Percentiles rank a stretch among this genome's conserved stretches.
Conservation (phyloP, 192 early-diverging fungal genomes). For the Entomortierella parvispora region DNA sequence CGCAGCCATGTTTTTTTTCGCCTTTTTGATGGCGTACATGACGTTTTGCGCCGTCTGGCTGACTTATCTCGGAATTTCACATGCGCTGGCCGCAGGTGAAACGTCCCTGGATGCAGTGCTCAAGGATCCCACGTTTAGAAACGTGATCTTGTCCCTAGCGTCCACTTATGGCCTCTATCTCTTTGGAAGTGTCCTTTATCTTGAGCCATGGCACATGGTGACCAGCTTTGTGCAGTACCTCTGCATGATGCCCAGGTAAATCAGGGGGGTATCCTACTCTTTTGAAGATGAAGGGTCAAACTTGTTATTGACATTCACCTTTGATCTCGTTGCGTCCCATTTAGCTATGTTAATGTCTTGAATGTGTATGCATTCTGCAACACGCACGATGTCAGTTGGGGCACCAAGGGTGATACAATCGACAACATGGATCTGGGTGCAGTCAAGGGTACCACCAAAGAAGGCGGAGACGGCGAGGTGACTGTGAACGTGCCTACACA, state of each 20-base stretch:
- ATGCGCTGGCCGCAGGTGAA: slow-evolving; percentile 67
- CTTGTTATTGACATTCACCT: too few species aligned
- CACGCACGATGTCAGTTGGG: slow-evolving; percentile 78
- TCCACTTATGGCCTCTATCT: slow-evolving; percentile 78
- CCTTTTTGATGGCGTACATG: slow-evolving; percentile 88
- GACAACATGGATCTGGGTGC: slow-evolving; percentile 77
- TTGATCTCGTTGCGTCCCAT: slow-evolving; percentile 26
- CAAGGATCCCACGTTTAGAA: slow-evolving; percentile 72
- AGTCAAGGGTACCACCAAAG: slow-evolving; percentile 78
- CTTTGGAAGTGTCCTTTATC: slow-evolving; percentile 68
- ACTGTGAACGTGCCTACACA: slow-evolving; percentile 82
- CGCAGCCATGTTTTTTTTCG: slow-evolving; percentile 82
- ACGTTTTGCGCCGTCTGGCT: slow-evolving; percentile 79
- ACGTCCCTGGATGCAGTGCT: slow-evolving; percentile 69
- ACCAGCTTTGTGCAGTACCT: slow-evolving; percentile 78
- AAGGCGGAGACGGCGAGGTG: slow-evolving; percentile 74
- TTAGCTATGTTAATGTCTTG: slow-evolving; percentile 80
- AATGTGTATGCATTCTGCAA: slow-evolving; percentile 79
- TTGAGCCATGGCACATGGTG: slow-evolving; percentile 86
- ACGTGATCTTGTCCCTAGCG: slow-evolving; percentile 71
- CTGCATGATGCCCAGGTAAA: slow-evolving; percentile 78
- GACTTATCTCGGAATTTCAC: slow-evolving; percentile 68
- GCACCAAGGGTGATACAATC: slow-evolving; percentile 91
- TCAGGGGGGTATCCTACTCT: neutral
- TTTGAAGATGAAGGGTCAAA: neutral